Evolutionary conservation across 208 protist species (phyloP).

Genomic region (Crithidia fasciculata): DNA sequence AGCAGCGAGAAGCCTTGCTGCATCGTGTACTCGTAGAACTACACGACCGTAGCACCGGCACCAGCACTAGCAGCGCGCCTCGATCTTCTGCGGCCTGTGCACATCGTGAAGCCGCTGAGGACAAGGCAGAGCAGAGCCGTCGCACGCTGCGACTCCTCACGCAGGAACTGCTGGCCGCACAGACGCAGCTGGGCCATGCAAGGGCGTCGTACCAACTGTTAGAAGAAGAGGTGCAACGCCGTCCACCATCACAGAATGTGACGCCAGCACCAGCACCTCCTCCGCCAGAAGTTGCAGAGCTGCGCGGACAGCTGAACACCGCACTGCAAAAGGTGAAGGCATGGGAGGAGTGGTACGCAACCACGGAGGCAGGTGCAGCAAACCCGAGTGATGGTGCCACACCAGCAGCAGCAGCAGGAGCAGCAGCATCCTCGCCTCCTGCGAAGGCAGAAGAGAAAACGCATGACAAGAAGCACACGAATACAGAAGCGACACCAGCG

Average conservation of each 20-base stretch:
- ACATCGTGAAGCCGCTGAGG: neutral
- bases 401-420: neutral
- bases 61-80: neutral
- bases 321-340: conserved; percentile 56
- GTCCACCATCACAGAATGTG: neutral
- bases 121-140: conserved; percentile 13
- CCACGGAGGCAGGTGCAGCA: neutral
- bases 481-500: no score
- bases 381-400: neutral
- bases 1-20: conserved; percentile 34
- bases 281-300: neutral
- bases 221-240: conserved; percentile 20
- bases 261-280: neutral
- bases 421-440: neutral
- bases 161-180: conserved; percentile 23
- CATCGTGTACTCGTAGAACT: conserved; percentile 31
- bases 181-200: conserved; percentile 33
- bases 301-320: conserved; percentile 37
- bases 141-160: conserved; percentile 26
- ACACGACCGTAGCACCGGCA: neutral
- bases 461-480: no score
- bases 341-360: conserved; percentile 70
- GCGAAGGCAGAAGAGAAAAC: no score
- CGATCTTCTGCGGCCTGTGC: neutral
- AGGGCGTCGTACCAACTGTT: conserved; percentile 28